phyloP scores from a whole-genome alignment of 495 filamentous ascomycete genomes.

The Penicillium salamii region DNA sequence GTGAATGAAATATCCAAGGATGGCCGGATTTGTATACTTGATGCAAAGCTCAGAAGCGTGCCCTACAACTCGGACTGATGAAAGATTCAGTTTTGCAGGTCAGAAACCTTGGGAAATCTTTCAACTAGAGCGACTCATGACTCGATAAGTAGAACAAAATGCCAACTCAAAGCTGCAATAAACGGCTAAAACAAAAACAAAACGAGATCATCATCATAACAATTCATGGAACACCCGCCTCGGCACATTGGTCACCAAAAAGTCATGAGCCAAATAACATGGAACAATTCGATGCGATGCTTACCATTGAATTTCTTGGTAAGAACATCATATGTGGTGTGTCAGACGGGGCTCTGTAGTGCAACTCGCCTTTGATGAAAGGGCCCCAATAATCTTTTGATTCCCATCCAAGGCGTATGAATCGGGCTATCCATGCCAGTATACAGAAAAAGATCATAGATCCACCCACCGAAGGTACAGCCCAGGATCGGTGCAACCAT shows the following conservation, averaged over 20 bases:
- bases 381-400: constrained; percentile 41
- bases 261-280: not conserved
- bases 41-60: too few species aligned
- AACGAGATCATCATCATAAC: too few species aligned
- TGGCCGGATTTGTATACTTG: too few species aligned
- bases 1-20: too few species aligned
- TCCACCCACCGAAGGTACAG: constrained; percentile 56
- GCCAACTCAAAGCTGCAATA: too few species aligned
- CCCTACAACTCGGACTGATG: too few species aligned
- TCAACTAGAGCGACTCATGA: too few species aligned
- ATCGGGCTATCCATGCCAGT: constrained; percentile 54
- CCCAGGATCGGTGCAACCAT: constrained; percentile 59
- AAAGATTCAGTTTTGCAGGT: too few species aligned
- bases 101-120: too few species aligned
- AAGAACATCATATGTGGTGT: not conserved
- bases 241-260: not conserved
- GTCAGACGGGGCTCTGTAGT: constrained; percentile 26
- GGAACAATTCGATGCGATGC: not conserved
- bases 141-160: too few species aligned
- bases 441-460: constrained; percentile 62
- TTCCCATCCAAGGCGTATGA: constrained; percentile 56
- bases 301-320: not conserved
- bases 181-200: too few species aligned
- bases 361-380: constrained; percentile 10
- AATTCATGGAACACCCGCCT: not conserved